Percentiles rank a stretch among this genome's conserved stretches.
These are phyloP conservation scores for Mycena galericulata DNA, from an alignment of 768 basidiomycete species.

Conservation along the genomic window DNA sequence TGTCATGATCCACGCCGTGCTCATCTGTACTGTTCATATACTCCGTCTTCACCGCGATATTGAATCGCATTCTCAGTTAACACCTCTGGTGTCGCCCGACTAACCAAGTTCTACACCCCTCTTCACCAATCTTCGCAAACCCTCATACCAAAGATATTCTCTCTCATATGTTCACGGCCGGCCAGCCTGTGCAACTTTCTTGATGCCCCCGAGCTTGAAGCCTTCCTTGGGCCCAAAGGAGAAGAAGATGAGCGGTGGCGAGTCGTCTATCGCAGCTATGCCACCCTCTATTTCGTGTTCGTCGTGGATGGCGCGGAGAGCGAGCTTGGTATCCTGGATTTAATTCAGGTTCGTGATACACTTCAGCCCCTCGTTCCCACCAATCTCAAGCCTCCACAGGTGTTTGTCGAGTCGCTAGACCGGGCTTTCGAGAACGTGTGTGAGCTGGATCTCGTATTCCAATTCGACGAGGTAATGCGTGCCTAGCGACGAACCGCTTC, in stretches of 20 bases:
- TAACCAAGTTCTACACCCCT: constrained; percentile 92
- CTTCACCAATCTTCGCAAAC: constrained; percentile 74
- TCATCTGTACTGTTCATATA: constrained; percentile 72
- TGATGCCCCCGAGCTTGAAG: constrained; percentile 89
- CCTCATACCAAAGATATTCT: constrained; percentile 90
- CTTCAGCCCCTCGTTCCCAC: background rate
- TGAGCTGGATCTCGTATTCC: constrained; percentile 97
- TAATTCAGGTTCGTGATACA: constrained; percentile 84
- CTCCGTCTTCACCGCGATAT: constrained; percentile 32
- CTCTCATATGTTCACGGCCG: constrained; percentile 85
- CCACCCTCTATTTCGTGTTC: constrained; percentile 96
- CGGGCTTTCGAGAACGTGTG: constrained; percentile 98
- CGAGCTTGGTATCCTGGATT: constrained; percentile 94
- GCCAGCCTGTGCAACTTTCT: constrained; percentile 94
- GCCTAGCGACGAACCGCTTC: background rate
- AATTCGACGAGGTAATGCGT: constrained; percentile 89
- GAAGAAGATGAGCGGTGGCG: constrained; percentile 75
- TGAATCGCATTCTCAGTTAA: constrained; percentile 72
- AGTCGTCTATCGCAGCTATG: constrained; percentile 95
- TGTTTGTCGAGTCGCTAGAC: constrained; percentile 97
- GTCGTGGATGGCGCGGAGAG: constrained; percentile 97
- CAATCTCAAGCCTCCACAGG: constrained; percentile 59
- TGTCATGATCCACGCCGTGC: constrained; percentile 85
- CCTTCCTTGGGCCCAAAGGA: constrained; percentile 70
- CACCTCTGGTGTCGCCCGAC: constrained; percentile 86